phyloP scores from a whole-genome alignment of 176 grass and related monocot genomes.

The Paspalum vaginatum region DNA sequence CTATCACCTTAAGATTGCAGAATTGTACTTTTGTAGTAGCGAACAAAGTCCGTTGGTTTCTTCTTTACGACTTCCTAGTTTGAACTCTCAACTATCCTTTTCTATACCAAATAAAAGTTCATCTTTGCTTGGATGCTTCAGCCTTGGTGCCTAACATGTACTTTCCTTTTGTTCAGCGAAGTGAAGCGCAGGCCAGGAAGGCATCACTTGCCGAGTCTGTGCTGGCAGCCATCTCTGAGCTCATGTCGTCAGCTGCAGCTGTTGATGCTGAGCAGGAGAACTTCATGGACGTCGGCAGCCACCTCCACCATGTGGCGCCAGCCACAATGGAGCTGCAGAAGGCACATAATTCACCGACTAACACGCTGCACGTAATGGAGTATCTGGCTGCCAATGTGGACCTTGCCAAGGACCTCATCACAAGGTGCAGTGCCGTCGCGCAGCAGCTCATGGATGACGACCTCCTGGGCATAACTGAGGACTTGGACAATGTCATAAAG shows the following conservation, averaged over 20 bases:
- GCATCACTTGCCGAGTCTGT: slow-evolving; percentile 45
- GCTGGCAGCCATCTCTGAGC: slow-evolving; percentile 56
- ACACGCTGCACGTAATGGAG: slow-evolving; percentile 40
- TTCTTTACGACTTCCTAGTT: slow-evolving; percentile 42
- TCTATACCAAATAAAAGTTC: not conserved
- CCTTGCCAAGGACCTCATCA: slow-evolving; percentile 68
- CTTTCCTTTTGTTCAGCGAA: slow-evolving; percentile 48
- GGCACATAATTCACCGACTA: slow-evolving; percentile 22
- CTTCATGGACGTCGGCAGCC: slow-evolving; percentile 60
- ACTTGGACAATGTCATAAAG: slow-evolving; percentile 68
- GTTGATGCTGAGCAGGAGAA: slow-evolving; percentile 45
- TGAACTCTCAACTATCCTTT: slow-evolving; percentile 36
- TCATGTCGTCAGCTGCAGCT: slow-evolving; percentile 46
- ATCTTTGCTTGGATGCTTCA: slow-evolving; percentile 7
- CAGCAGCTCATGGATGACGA: slow-evolving; percentile 58
- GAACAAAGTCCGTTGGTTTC: not conserved
- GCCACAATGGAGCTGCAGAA: slow-evolving; percentile 47
- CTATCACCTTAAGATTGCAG: slow-evolving; percentile 28
- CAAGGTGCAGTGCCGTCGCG: slow-evolving; percentile 43
- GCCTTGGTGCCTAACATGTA: not conserved
- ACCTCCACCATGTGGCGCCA: slow-evolving; percentile 41
- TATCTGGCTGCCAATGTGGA: slow-evolving; percentile 73
- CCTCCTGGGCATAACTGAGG: slow-evolving; percentile 54
- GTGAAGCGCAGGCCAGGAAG: slow-evolving; percentile 46
- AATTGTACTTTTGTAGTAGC: slow-evolving; percentile 34